Base-by-base conservation (phyloP, 2,329 filamentous ascomycete species). In the Tolypocladium sp. region DNA sequence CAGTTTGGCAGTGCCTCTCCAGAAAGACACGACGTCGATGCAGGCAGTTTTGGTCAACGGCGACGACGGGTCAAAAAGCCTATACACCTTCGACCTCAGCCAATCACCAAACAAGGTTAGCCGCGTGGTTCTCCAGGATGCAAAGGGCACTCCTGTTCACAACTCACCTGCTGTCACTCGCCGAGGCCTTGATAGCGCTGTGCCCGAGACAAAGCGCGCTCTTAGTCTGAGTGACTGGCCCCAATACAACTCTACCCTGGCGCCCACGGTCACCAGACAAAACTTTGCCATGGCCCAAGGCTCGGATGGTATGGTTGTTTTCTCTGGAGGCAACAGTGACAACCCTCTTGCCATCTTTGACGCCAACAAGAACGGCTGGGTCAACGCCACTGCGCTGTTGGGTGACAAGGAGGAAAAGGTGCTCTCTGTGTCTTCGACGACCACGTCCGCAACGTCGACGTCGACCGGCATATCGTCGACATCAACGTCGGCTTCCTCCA, bases 261-360 rank as follows among this genome's bases (percentile, higher is more conserved):
- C 89, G 0, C 89, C 92, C 0, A 67, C 62, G 2, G 77, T 74
- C 10, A 84, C 79, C 7, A 82, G 92, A 63, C 79, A 78, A n/a
- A 83, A 85, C 54, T 95, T 85, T 68, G 87, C 90, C 0, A 71
- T 96, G 20, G 89, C 92, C 0, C 82, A 87, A 65, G 86, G 84
- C 61, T 67, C 80, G 1, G 74, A 82, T 62, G 90, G 88, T 4
- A 75, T 87, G 63, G 83, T 93, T 2, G 88, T 94, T 17, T 85
- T 96, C 61, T 85, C 88, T n/a, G 90, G 92, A 52, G 92, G 92
- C 33, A 85, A 82, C 65, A 73, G 77, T 7, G 75, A 87, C 1
- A 82, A 89, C 61, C 81, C 89, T 0, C 69, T 97, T 6, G 84
- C 82, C 63, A 84, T 97, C 61, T 97, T 96, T 72, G 81, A 96